A percentile compares a stretch with the other conserved stretches of the same genome.
Conservation (phyloP, 2,329 filamentous ascomycete species). For the Colletotrichum musae region DNA sequence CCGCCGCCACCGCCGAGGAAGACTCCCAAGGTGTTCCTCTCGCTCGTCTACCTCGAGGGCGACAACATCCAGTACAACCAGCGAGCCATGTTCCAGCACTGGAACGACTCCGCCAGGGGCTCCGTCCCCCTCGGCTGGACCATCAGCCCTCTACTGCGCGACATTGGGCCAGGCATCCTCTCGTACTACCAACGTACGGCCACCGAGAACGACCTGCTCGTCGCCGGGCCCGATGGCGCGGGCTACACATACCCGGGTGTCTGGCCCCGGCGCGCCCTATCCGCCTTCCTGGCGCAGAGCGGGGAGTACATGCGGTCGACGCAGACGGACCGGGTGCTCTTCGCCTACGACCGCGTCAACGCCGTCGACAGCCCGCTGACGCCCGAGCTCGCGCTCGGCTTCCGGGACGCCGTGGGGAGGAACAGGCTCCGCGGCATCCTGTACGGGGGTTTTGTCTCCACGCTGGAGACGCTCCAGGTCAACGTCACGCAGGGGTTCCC, state of each 20-base stretch:
- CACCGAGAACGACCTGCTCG: constrained; percentile 22
- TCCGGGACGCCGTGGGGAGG: constrained; percentile 20
- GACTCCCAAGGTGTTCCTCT: constrained; percentile 3
- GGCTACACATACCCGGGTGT: constrained; percentile 23
- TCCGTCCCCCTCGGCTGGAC: constrained; percentile 28
- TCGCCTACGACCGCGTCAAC: constrained; percentile 30
- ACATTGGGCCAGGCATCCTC: constrained; percentile 20
- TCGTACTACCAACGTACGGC: constrained; percentile 25
- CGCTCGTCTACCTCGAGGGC: constrained; percentile 23
- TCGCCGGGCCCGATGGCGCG: constrained; percentile 23
- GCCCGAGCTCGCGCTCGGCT: constrained; percentile 3
- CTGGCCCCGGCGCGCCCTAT: constrained; percentile 18
- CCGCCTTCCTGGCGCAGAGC: constrained; percentile 7
- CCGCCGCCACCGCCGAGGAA: not conserved
- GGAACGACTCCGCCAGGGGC: constrained; percentile 21
- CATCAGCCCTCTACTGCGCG: constrained; percentile 22
- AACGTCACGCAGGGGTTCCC: constrained; percentile 8
- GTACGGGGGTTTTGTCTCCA: constrained; percentile 26
- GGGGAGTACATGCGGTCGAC: constrained; percentile 11
- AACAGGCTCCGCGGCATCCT: constrained; percentile 12
- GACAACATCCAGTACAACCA: constrained; percentile 29
- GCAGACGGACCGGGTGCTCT: constrained; percentile 17
- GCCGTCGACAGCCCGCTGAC: constrained; percentile 14
- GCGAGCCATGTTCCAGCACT: constrained; percentile 25
- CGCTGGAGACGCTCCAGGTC: constrained; percentile 9